Evolutionary conservation across 768 basidiomycete genomes (phyloP).

Genomic region (Leccinum disarticulatum): DNA sequence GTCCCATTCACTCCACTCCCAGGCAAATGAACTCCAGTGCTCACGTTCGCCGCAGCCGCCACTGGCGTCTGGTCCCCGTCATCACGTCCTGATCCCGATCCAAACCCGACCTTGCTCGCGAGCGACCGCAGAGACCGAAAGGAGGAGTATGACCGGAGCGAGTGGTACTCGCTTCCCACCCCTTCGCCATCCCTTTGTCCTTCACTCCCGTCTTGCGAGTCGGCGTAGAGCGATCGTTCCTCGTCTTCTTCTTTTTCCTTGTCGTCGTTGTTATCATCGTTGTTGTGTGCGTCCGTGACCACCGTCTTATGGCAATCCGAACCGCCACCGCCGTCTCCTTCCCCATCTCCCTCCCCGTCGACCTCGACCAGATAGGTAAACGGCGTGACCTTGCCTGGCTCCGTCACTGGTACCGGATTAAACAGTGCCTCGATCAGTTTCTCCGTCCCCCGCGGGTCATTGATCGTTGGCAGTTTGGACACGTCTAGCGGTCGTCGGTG

Average conservation of each 20-base stretch:
- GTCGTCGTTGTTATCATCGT: background rate
- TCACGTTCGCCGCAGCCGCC: background rate
- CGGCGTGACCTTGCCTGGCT: conserved; percentile 25
- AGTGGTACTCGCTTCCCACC: conserved; percentile 31
- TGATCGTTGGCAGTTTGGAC: conserved; percentile 46
- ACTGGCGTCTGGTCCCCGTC: background rate
- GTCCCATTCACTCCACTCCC: background rate
- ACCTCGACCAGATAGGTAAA: conserved; percentile 39
- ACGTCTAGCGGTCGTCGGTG: conserved; percentile 32
- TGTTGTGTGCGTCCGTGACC: background rate
- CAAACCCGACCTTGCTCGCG: conserved; percentile 8
- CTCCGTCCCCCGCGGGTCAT: conserved; percentile 67
- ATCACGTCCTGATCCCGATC: background rate
- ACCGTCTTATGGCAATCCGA: background rate
- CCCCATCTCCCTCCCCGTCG: conserved; percentile 19
- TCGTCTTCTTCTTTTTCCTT: conserved; percentile 9
- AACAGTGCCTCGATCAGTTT: conserved; percentile 77
- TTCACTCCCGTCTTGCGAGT: conserved; percentile 17
- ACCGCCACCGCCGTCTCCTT: conserved; percentile 13
- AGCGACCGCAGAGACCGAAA: conserved; percentile 27
- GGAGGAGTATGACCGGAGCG: conserved; percentile 27
- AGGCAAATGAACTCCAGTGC: conserved; percentile 1
- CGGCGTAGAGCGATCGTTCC: conserved; percentile 22
- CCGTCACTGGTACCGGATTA: conserved; percentile 59
- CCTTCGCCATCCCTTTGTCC: conserved; percentile 8